A percentile compares a stretch with the other conserved stretches of the same genome.
Conservation (phyloP, 805 yeast species). For the Candida loeiensis region DNA sequence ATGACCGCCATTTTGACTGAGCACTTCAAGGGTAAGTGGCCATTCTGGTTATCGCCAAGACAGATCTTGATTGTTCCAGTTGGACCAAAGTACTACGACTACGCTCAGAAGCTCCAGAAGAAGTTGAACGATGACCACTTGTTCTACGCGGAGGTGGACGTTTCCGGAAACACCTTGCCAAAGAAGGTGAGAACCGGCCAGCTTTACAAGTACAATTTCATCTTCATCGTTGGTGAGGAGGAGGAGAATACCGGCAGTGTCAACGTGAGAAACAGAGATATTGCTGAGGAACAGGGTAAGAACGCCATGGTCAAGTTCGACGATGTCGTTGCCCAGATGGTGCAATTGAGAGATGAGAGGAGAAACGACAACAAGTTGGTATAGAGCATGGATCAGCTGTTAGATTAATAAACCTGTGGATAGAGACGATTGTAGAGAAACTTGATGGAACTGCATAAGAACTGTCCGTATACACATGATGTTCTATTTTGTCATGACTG, state of each 20-base stretch:
- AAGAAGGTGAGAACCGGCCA: conserved; percentile 98
- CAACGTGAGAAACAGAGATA: conserved; percentile 95
- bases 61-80: conserved; percentile 96
- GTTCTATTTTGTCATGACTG: too few relatives aligned
- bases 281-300: conserved; percentile 89
- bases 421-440: too few relatives aligned
- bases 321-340: conserved; percentile 66
- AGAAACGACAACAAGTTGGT: conserved; percentile 59
- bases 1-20: conserved; percentile 98
- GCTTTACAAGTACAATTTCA: conserved; percentile 88
- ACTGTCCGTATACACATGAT: too few relatives aligned
- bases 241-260: conserved; percentile 79
- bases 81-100: conserved; percentile 87
- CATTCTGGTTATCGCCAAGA: conserved; percentile 99
- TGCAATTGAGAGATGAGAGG: conserved; percentile 64
- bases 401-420: too few relatives aligned
- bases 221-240: conserved; percentile 95
- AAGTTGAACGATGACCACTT: conserved; percentile 61
- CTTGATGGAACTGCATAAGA: too few relatives aligned
- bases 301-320: conserved; percentile 75
- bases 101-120: conserved; percentile 79
- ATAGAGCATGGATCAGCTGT: too few relatives aligned
- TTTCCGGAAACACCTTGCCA: conserved; percentile 92
- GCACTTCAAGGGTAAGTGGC: conserved; percentile 99
- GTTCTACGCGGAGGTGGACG: conserved; percentile 89